Evolutionary conservation across 129 eudicot genomes (phyloP).

Genomic region (Apium graveolens): DNA sequence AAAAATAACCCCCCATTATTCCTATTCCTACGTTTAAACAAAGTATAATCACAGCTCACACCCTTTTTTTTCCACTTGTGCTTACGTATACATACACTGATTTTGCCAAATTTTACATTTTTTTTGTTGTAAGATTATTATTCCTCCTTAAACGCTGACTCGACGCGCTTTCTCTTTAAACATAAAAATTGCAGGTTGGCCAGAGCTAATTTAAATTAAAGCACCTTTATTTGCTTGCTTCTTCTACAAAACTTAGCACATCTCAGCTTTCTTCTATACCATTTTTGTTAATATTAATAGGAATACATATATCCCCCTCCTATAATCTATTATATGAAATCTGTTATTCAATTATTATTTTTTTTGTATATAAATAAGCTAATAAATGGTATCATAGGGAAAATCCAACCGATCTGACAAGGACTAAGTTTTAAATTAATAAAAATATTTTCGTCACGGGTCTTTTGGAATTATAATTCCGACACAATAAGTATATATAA

Average conservation of each 20-base stretch:
- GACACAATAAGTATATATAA: too few species aligned
- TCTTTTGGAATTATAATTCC: too few species aligned
- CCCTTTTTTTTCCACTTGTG: background rate
- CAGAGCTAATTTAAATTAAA: constrained; percentile 10
- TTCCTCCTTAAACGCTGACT: background rate
- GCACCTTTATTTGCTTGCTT: constrained; percentile 1
- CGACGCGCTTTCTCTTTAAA: background rate
- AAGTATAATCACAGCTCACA: constrained; percentile 20
- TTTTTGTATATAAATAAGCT: too few species aligned
- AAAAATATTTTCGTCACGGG: too few species aligned
- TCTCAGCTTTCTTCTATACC: background rate
- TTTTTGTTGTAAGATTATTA: background rate
- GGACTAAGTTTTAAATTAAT: too few species aligned
- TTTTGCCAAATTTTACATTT: background rate
- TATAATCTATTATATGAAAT: too few species aligned
- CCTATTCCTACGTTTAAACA: constrained; percentile 25
- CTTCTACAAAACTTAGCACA: background rate
- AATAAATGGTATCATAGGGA: too few species aligned
- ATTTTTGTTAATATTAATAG: too few species aligned
- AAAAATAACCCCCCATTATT: background rate
- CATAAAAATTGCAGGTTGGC: background rate
- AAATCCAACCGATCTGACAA: too few species aligned
- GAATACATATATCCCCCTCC: too few species aligned
- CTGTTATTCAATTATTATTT: too few species aligned
- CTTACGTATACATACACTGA: background rate